These are phyloP conservation scores for Fagopyrum homotropicum DNA, from an alignment of 148 eudicot genomes.

Conservation along the genomic window DNA sequence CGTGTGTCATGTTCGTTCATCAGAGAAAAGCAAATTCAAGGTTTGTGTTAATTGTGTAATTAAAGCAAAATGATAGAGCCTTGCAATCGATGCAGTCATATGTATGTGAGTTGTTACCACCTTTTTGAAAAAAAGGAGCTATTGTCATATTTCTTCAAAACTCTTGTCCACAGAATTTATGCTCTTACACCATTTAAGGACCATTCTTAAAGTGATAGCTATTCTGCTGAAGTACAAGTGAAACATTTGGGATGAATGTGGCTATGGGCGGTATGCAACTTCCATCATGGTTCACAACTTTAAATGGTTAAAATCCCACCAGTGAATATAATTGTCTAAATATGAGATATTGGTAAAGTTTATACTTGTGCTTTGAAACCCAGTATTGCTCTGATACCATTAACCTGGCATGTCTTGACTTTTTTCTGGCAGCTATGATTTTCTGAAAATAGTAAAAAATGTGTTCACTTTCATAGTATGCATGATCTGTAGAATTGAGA, in stretches of 20 bases:
- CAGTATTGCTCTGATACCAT: neutral
- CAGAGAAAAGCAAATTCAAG: slow-evolving; percentile 93
- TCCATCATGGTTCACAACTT: neutral
- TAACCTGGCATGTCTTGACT: neutral
- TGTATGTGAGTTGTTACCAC: neutral
- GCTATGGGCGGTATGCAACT: neutral
- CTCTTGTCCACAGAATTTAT: neutral
- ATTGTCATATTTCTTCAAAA: neutral
- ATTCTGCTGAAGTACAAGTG: neutral
- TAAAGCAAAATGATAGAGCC: neutral
- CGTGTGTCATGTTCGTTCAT: slow-evolving; percentile 74
- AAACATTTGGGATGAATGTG: neutral
- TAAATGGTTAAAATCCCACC: neutral
- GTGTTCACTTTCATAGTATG: too few relatives aligned
- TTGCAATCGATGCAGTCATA: neutral
- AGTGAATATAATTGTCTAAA: neutral
- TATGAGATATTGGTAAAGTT: neutral
- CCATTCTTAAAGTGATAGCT: neutral
- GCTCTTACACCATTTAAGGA: neutral
- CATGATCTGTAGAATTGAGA: too few relatives aligned
- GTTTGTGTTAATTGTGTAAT: slow-evolving; percentile 25
- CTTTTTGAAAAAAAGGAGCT: neutral
- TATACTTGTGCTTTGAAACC: neutral
- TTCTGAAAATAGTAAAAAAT: neutral
- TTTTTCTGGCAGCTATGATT: neutral